A percentile compares a stretch with the other conserved stretches of the same genome.
These are phyloP conservation scores for Colletotrichum lupini DNA, from an alignment of 2,329 filamentous ascomycete genomes.

Conservation along the genomic window DNA sequence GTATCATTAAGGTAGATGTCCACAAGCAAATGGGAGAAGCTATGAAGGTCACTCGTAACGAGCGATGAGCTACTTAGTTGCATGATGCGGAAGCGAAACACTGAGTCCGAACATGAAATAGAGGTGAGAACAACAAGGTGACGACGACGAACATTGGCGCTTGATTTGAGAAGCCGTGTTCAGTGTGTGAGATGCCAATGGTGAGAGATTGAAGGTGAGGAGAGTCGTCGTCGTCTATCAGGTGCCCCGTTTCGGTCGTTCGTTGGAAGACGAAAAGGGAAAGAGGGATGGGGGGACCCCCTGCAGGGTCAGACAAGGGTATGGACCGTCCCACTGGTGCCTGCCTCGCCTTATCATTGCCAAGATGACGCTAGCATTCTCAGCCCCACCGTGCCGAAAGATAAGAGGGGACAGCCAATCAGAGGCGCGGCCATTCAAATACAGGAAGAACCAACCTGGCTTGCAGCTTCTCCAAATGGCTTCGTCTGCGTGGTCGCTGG, in stretches of 20 bases:
- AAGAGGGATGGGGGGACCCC: slow-evolving; percentile 13
- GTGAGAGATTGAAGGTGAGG: not conserved
- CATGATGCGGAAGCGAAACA: not conserved
- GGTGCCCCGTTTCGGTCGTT: not conserved
- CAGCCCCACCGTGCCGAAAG: slow-evolving; percentile 24
- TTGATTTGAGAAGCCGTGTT: no score
- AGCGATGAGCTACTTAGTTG: not conserved
- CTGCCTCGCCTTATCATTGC: slow-evolving; percentile 33
- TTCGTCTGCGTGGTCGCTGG: not conserved
- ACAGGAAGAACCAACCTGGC: not conserved
- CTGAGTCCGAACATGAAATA: not conserved
- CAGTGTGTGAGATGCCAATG: not conserved
- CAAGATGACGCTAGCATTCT: slow-evolving; percentile 16
- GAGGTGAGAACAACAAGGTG: not conserved
- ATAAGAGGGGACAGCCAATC: slow-evolving; percentile 33
- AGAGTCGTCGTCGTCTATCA: not conserved
- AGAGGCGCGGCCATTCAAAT: not conserved
- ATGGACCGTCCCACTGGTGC: slow-evolving; percentile 1
- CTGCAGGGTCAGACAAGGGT: slow-evolving; percentile 1
- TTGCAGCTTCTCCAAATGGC: slow-evolving; percentile 28
- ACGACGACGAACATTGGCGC: no score
- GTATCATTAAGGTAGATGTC: no score
- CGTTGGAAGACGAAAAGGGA: not conserved
- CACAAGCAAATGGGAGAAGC: not conserved
- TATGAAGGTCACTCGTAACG: not conserved